Evolutionary conservation across 2,329 filamentous ascomycete genomes (phyloP), one percentile per base, ranked within the genome.

Genomic region (Exophiala spinifera): DNA sequence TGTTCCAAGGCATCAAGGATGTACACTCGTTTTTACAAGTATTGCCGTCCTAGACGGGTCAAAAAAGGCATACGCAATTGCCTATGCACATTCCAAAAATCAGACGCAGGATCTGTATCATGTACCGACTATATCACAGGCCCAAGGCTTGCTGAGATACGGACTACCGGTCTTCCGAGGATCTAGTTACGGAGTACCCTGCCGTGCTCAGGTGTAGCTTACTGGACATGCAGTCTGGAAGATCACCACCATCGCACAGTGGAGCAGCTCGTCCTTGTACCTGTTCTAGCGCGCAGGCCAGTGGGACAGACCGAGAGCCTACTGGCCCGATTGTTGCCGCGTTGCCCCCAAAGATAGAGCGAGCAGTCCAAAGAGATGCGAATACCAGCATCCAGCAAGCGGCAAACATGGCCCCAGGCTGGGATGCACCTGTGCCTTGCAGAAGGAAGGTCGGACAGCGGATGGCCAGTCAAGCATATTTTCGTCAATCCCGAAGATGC

Each of bases 201-300:
- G 28, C 28, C 28, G 7, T 31, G 28, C 28, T 31, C 6, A 31
- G 8, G 28, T 10, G 28, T 31, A 31, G 6, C 6, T 3, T 31
- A 31, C 28, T 31, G 7, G 3, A 10, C 28, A 31, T 31, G 28
- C 28, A 10, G 28, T 10, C 28, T 31, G 28, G 8, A 31, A 31
- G 28, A 31, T 31, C 28, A 31, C 7, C 28, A 31, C 11, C 39
- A 42, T 42, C 20, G 42, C 20, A 53, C 36, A 47, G 51, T 52
- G 46, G 48, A 52, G 40, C 14, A 14, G 10, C 31, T 49, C 46
- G 46, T 45, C 48, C 39, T 44, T 31, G 49, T 59, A 53, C 53
- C 50, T 56, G 53, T 59, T 56, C 56, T 59, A 59, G 56, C 47
- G 52, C 39, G 46, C 49, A 21, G 46, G 21, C 43, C 23, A 42